A percentile compares a stretch with the other conserved stretches of the same genome.
Evolutionary conservation across 108 stramenopile genomes (phyloP).

Genomic region (Schizochytrium sp.): DNA sequence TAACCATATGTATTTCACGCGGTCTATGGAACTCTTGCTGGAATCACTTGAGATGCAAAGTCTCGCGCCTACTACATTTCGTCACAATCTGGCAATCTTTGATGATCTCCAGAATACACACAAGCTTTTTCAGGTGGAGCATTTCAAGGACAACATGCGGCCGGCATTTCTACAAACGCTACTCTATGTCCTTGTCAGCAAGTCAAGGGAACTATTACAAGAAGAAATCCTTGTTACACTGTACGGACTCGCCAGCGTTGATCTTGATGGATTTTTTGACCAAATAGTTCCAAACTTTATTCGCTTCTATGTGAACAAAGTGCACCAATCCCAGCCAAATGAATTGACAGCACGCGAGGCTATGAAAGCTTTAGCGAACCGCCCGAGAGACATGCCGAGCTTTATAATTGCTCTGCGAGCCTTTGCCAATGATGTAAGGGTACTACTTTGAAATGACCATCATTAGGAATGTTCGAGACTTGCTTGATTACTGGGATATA

Average conservation of each 20-base stretch:
- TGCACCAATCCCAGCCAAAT: neutral
- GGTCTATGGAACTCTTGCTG: constrained; percentile 53
- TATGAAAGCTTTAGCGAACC: neutral
- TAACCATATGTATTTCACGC: neutral
- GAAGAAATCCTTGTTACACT: neutral
- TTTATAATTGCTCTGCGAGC: neutral
- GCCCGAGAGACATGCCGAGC: neutral
- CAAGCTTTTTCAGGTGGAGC: neutral
- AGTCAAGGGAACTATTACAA: neutral
- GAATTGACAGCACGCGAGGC: neutral
- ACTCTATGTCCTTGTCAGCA: neutral
- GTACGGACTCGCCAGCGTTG: neutral
- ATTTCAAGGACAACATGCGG: neutral
- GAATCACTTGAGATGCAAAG: constrained; percentile 21
- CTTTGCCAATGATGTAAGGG: neutral
- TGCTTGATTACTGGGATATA: too few species aligned
- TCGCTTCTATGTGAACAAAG: neutral
- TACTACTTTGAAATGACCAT: neutral
- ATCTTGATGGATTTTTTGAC: neutral
- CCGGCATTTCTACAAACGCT: constrained; percentile 4
- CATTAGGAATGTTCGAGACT: too few species aligned
- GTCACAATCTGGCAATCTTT: constrained; percentile 47
- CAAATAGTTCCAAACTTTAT: neutral
- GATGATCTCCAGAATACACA: neutral
- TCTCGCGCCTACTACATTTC: neutral